Base-by-base conservation (phyloP, 257 asterid species). In the Asclepias syriaca region DNA sequence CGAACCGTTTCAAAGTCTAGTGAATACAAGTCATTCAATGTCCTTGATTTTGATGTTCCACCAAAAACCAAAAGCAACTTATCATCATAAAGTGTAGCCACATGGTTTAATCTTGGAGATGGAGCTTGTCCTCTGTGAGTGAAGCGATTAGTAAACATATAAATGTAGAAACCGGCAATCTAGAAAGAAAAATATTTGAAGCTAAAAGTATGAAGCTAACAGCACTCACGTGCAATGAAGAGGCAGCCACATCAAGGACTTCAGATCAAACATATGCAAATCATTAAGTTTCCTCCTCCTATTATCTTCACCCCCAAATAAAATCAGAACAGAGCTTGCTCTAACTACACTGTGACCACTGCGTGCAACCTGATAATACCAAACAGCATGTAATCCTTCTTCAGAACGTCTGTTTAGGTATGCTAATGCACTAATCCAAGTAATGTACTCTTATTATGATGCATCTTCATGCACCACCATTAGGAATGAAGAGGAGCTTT, bases 201-300 rank as follows among this genome's bases (percentile, higher is more conserved):
- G 18, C 59, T 60, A 65, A 65, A 70, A 43, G 55, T 65, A 64
- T 37, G 27, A 24, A 66, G 43, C 64, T 14, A 37, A 56, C 51
- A 63, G 54, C n/a, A 75, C 98, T 84, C 79, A 95, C 99, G 90
- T 92, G 99, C 99, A 95, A 84, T 86, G 93, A 81, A 95, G 97
- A 54, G 99, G 99, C 64, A 95, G 97, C 99, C 99, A 95, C 50
- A 94, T 92, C 61, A 87, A 88, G 79, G 99, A 92, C 80, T 92
- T 92, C 58, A 95, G 87, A 81, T 95, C 97, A 84, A 95, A 95
- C 99, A 90, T 95, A 79, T 95, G 97, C 59, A 95, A 84, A 80
- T 95, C 99, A 74, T 92, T 95, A 70, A 92, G 89, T 79, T 95
- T 95, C 83, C 93, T 86, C 80, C 87, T 86, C 80, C 80, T 92